Evolutionary conservation across 805 yeast genomes (phyloP), one percentile per base, ranked within the genome.

Genomic region (Myxozyma monticola): DNA sequence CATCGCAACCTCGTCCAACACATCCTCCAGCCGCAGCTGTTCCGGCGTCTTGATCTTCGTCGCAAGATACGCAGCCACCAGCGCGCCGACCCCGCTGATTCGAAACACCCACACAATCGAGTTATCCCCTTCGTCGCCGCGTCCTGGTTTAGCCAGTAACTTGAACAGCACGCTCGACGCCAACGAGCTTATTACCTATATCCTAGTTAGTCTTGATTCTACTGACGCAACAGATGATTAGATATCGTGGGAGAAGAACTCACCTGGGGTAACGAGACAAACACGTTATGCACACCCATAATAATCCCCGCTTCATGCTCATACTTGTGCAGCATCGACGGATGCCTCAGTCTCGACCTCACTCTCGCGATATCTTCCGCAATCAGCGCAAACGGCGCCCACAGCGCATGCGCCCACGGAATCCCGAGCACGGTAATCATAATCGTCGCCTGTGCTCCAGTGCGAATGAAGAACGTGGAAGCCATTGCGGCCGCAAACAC

Each of bases 341-440:
- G 60, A n/a, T 51, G 42, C 2, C 64, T 59, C 9, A 50, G 62
- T 25, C 74, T 69, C 56, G 75, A 79, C 53, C 75, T 77, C 26
- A 78, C 75, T 45, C 81, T 65, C 26, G 80, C 70, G 15, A 78
- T 70, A 54, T 79, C 83, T 58, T 79, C 82, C 29, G 83, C 76
- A 9, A 81, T 79, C 33, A 81, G 60, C 1, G 80, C 80, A 63
- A 80, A 81, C 5, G 86, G 86, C 2, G 82, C 80, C 86, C 86
- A 81, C 15, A 79, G 70, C 0, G 84, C 81, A 51, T 72, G 72
- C 1, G 85, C 85, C 86, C 86, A 81, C 0, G 84, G 76, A 18
- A 81, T 67, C 2, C 86, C 86, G 37, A 80, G 62, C 14, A 80
- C 59, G 0, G 73, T 80, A 57, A 81, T 76, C 62, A 81, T 62